Evolutionary conservation across 1,284 basidiomycete genomes (phyloP).

Genomic region (Ceratobasidium sp.): DNA sequence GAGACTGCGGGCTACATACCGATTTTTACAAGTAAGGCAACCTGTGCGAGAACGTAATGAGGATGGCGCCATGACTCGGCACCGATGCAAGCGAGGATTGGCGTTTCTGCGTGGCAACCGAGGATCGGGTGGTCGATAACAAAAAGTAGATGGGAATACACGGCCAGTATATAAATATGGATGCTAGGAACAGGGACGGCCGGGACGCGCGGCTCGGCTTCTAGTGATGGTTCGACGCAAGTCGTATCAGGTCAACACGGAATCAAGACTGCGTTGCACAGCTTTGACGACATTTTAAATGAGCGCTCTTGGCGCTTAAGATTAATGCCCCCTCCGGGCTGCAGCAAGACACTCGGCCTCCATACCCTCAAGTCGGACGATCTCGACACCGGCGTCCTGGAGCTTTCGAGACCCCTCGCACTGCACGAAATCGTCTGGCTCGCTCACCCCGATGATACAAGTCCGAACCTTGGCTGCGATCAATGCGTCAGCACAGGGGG

Average conservation of each 20-base stretch:
- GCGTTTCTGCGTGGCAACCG: background rate
- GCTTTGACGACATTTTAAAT: constrained; percentile 22
- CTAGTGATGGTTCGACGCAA: constrained; percentile 34
- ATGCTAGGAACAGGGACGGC: background rate
- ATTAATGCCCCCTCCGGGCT: constrained; percentile 54
- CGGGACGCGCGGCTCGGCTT: constrained; percentile 20
- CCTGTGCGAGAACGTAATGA: constrained; percentile 40
- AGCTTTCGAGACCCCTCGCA: constrained; percentile 89
- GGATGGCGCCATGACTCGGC: constrained; percentile 33
- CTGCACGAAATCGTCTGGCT: constrained; percentile 94
- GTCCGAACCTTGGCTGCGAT: constrained; percentile 75
- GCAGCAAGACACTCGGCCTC: constrained; percentile 79
- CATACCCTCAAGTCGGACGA: constrained; percentile 78
- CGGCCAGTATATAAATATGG: constrained; percentile 13
- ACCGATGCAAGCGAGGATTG: background rate
- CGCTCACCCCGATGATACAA: constrained; percentile 90
- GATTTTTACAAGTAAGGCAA: constrained; percentile 42
- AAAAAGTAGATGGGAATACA: background rate
- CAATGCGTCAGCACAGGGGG: constrained; percentile 88
- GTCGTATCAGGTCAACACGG: constrained; percentile 22
- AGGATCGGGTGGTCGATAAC: background rate
- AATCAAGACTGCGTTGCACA: constrained; percentile 1
- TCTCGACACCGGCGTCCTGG: constrained; percentile 77
- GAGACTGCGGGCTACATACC: background rate
- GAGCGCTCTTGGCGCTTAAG: constrained; percentile 17